phyloP scores from a whole-genome alignment of 305 asterid genomes.

The Andrographis paniculata region DNA sequence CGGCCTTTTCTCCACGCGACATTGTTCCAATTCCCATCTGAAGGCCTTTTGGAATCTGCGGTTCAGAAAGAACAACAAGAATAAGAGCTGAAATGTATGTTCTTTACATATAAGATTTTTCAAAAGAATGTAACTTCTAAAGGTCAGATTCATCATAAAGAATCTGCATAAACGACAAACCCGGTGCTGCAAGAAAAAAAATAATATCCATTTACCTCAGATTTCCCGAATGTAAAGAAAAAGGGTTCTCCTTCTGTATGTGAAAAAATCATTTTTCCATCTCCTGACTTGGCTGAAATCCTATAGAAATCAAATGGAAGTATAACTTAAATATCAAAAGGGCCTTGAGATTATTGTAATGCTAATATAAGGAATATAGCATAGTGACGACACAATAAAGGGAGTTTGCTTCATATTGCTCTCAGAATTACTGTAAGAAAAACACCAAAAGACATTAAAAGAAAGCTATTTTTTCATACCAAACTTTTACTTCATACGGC shows the following conservation, averaged over 20 bases:
- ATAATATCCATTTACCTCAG: conserved; percentile 46
- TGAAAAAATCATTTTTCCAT: conserved; percentile 56
- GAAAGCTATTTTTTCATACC: conserved; percentile 37
- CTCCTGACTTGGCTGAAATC: conserved; percentile 79
- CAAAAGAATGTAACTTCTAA: too few relatives aligned
- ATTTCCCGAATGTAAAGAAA: conserved; percentile 79
- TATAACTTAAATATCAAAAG: background rate
- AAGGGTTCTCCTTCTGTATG: conserved; percentile 64
- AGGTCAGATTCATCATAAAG: too few relatives aligned
- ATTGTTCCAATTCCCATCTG: conserved; percentile 93
- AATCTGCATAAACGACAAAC: too few relatives aligned
- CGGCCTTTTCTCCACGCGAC: conserved; percentile 87
- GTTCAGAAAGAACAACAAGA: conserved; percentile 18
- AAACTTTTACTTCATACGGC: conserved; percentile 82
- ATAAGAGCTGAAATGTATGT: conserved; percentile 1
- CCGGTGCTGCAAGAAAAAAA: conserved; percentile 14
- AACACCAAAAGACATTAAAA: conserved; percentile 15
- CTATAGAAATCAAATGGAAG: conserved; percentile 26
- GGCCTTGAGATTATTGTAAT: background rate
- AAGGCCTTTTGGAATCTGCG: conserved; percentile 85
- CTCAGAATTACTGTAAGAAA: background rate
- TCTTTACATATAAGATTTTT: too few relatives aligned
- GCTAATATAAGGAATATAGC: conserved; percentile 4
- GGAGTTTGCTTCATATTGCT: conserved; percentile 6
- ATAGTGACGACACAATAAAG: too few relatives aligned